A percentile compares a stretch with the other conserved stretches of the same genome.
Evolutionary conservation across 2,329 filamentous ascomycete species (phyloP).

Genomic region (Xylaria sp.): DNA sequence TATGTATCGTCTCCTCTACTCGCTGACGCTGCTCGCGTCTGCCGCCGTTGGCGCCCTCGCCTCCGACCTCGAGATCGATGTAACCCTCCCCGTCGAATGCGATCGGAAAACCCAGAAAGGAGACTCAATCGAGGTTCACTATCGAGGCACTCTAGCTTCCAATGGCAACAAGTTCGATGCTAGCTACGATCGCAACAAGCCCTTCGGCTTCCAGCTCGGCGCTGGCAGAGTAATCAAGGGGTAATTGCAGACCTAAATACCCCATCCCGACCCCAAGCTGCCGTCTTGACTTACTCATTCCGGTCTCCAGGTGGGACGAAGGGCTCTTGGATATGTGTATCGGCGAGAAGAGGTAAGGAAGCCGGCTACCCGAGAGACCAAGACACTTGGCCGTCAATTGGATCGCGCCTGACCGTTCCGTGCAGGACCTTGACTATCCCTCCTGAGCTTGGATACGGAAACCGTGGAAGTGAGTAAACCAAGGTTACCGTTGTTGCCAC

Average conservation of each 20-base stretch:
- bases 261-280: not conserved
- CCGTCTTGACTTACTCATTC: conserved; percentile 17
- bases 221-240: conserved; percentile 88
- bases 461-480: conserved; percentile 59
- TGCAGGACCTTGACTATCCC: conserved; percentile 83
- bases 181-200: conserved; percentile 79
- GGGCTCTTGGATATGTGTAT: conserved; percentile 94
- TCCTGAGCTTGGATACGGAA: conserved; percentile 86
- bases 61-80: conserved; percentile 79
- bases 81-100: conserved; percentile 79
- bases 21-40: conserved; percentile 63
- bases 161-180: conserved; percentile 87
- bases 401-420: conserved; percentile 36
- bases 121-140: conserved; percentile 88
- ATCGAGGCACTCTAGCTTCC: conserved; percentile 80
- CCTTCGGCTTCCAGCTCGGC: conserved; percentile 84
- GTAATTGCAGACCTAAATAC: conserved; percentile 53
- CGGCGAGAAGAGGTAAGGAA: conserved; percentile 79
- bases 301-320: conserved; percentile 78
- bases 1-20: conserved; percentile 63
- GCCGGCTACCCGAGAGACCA: not conserved
- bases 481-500: no score
- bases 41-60: conserved; percentile 63
- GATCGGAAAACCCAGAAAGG: conserved; percentile 79
- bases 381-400: conserved; percentile 14